These are phyloP conservation scores for Dillenia turbinata DNA, from an alignment of 164 flowering plant genomes.

Conservation along the genomic window DNA sequence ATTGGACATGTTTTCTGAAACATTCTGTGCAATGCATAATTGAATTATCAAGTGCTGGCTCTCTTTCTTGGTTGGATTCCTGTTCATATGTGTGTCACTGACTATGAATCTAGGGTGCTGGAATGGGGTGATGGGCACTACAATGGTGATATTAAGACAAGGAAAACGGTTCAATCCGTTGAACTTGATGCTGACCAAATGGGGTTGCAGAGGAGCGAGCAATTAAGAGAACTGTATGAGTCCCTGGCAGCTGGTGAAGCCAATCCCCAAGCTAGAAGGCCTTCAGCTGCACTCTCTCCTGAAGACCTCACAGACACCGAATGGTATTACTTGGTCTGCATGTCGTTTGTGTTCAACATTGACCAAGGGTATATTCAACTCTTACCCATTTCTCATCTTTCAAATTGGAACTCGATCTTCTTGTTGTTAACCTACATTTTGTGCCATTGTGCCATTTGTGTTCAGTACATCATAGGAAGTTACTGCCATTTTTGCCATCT, in stretches of 20 bases:
- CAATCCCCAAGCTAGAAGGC: conserved; percentile 56
- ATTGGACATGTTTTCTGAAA: no score
- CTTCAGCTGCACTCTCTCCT: conserved; percentile 84
- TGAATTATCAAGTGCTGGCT: no score
- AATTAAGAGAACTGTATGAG: conserved; percentile 73
- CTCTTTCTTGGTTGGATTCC: no score
- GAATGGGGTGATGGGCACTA: conserved; percentile 92
- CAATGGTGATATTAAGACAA: conserved; percentile 93
- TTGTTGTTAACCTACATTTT: no score
- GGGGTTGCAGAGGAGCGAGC: conserved; percentile 83
- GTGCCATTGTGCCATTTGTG: no score
- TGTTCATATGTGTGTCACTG: conserved; percentile 2
- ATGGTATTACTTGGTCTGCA: conserved; percentile 94
- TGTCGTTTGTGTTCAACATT: conserved; percentile 70
- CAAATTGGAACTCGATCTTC: no score
- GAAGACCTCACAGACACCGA: conserved; percentile 88
- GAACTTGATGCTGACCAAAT: conserved; percentile 55
- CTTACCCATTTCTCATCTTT: background rate
- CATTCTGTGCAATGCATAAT: no score
- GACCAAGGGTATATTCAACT: conserved; percentile 65
- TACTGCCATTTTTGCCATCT: no score
- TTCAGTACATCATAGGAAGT: no score
- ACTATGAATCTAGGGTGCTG: conserved; percentile 45
- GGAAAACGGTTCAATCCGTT: conserved; percentile 66
- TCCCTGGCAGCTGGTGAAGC: conserved; percentile 60